phyloP scores from a whole-genome alignment of 345 rosid species.

The Mangifera indica region DNA sequence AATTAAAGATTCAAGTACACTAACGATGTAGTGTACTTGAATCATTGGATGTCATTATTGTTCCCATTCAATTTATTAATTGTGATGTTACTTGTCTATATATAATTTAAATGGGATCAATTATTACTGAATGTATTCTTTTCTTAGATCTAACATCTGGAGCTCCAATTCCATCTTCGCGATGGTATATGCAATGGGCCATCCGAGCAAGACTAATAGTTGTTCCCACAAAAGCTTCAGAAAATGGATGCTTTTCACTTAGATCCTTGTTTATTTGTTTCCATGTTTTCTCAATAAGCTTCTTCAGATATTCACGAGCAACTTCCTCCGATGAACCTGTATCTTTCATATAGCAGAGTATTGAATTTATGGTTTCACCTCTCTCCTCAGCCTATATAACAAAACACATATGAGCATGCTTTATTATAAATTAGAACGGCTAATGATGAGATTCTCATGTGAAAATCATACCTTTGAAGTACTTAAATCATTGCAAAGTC shows the following conservation, averaged over 20 bases:
- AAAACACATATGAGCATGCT: no score
- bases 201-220: conserved; percentile 34
- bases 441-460: neutral
- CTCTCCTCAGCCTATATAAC: conserved; percentile 38
- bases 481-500: conserved; percentile 40
- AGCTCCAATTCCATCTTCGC: conserved; percentile 44
- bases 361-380: conserved; percentile 34
- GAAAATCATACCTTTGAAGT: conserved; percentile 40
- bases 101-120: conserved; percentile 34
- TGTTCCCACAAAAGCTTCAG: conserved; percentile 20
- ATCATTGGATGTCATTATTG: no score
- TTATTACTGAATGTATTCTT: conserved; percentile 26
- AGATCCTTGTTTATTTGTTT: conserved; percentile 33
- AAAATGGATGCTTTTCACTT: conserved; percentile 13
- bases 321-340: conserved; percentile 24
- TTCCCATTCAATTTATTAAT: no score
- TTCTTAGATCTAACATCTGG: conserved; percentile 28
- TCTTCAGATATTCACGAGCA: conserved; percentile 27
- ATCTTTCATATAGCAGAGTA: conserved; percentile 37
- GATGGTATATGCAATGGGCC: conserved; percentile 31
- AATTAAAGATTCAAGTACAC: no score
- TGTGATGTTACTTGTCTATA: neutral
- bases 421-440: neutral
- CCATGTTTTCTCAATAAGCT: conserved; percentile 34
- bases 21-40: no score